Conservation (phyloP, 202 grass and related monocot species). For the Digitaria exilis region DNA sequence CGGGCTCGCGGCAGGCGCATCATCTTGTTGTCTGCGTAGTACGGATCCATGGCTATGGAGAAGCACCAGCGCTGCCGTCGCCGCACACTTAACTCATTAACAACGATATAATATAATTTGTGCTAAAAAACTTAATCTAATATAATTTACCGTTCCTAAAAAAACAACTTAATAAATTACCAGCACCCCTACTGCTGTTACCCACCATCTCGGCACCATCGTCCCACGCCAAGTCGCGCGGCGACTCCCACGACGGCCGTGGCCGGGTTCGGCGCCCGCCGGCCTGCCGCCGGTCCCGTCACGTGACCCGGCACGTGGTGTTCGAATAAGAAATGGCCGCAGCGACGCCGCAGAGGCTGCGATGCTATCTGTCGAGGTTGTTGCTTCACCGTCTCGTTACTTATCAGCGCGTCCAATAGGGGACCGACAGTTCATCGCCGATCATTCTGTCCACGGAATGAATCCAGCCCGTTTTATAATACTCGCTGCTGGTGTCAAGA, state of each 20-base stretch:
- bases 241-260: not conserved
- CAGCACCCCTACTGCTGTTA: not conserved
- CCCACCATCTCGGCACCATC: not conserved
- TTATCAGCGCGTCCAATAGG: constrained; percentile 6
- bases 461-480: not conserved
- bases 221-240: not conserved
- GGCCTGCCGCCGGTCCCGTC: not conserved
- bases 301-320: constrained; percentile 7
- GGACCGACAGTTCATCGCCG: not conserved
- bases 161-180: too few species aligned
- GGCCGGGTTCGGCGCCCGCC: not conserved
- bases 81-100: too few species aligned
- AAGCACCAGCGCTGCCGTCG: too few species aligned
- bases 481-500: not conserved
- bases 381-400: constrained; percentile 13
- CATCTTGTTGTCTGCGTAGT: too few species aligned
- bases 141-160: too few species aligned
- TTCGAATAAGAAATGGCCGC: not conserved
- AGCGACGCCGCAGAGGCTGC: too few species aligned
- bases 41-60: too few species aligned
- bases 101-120: too few species aligned
- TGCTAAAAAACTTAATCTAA: too few species aligned
- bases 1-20: too few species aligned
- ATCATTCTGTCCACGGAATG: constrained; percentile 5
- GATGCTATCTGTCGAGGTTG: not conserved